These are phyloP conservation scores for Neurospora crassa DNA, from an alignment of 2,329 filamentous ascomycete species.

Conservation along the genomic window DNA sequence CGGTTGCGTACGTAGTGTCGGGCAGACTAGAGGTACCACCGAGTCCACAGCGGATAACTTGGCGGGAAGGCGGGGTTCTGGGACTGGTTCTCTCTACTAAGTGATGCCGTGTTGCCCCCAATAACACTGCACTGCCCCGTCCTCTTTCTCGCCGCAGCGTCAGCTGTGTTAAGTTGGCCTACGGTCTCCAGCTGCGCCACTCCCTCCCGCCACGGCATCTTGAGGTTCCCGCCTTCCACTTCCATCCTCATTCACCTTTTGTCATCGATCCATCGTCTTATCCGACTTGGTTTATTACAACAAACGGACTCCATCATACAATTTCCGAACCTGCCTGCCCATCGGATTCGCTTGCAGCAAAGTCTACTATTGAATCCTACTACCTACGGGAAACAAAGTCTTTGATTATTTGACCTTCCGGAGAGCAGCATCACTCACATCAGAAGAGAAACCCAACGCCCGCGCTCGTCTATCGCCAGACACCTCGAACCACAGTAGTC, in stretches of 20 bases:
- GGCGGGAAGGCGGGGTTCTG: background rate
- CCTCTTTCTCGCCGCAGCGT: background rate
- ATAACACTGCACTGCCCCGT: background rate
- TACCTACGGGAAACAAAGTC: background rate
- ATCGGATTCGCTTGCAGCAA: background rate
- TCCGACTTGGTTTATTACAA: background rate
- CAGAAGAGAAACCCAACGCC: background rate
- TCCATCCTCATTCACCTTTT: background rate
- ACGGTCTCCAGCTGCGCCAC: background rate
- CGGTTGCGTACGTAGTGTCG: too few species aligned
- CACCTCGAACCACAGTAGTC: conserved; percentile 13
- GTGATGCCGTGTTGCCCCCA: background rate
- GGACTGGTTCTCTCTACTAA: background rate
- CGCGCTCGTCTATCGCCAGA: background rate
- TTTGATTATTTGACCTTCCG: too few species aligned
- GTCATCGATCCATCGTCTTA: background rate
- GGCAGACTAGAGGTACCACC: background rate
- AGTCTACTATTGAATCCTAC: too few species aligned
- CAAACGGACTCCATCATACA: background rate
- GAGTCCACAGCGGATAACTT: background rate
- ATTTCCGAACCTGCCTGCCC: background rate
- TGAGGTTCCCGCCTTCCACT: background rate
- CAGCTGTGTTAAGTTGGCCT: background rate
- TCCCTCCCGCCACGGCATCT: background rate
- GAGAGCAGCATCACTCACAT: background rate